These are phyloP conservation scores for Halocafeteria seosinensis DNA, from an alignment of 108 stramenopile genomes.

Conservation along the genomic window DNA sequence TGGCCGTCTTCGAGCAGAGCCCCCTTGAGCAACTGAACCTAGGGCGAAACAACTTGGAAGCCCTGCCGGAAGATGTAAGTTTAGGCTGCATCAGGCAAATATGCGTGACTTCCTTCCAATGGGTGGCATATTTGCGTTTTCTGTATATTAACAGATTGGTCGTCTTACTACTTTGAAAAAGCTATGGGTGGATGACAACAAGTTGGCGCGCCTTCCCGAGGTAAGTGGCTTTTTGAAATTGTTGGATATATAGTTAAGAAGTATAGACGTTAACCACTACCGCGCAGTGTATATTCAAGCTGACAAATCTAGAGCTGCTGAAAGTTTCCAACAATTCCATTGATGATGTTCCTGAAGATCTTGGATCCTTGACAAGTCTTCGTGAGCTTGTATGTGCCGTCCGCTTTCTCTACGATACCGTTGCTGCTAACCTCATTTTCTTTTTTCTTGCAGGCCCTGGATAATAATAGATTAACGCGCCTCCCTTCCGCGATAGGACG, in stretches of 20 bases:
- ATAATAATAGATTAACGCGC: no score
- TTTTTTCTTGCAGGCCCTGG: no score
- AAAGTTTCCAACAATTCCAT: slow-evolving; percentile 20
- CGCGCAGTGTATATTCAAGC: neutral
- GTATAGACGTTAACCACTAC: neutral
- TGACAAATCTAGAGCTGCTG: slow-evolving; percentile 14
- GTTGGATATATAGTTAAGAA: neutral
- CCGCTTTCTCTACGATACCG: no score
- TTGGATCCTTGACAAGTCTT: no score
- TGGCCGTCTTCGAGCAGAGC: slow-evolving; percentile 1
- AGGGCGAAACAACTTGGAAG: slow-evolving; percentile 20
- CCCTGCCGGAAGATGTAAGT: slow-evolving; percentile 2
- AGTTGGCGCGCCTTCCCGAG: slow-evolving; percentile 10
- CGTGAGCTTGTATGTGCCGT: no score
- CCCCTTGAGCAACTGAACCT: slow-evolving; percentile 20
- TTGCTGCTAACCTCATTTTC: no score
- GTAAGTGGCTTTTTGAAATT: neutral
- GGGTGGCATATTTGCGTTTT: neutral
- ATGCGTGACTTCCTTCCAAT: neutral
- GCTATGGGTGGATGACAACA: slow-evolving; percentile 24
- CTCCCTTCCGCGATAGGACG: no score
- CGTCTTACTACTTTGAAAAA: slow-evolving; percentile 16
- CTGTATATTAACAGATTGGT: slow-evolving; percentile 5
- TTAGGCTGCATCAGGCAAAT: neutral
- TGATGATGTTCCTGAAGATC: slow-evolving; percentile 6